Percentiles rank a stretch among this genome's conserved stretches.
Evolutionary conservation across 1,284 basidiomycete species (phyloP).

Genomic region (Ganoderma leucocontextum): DNA sequence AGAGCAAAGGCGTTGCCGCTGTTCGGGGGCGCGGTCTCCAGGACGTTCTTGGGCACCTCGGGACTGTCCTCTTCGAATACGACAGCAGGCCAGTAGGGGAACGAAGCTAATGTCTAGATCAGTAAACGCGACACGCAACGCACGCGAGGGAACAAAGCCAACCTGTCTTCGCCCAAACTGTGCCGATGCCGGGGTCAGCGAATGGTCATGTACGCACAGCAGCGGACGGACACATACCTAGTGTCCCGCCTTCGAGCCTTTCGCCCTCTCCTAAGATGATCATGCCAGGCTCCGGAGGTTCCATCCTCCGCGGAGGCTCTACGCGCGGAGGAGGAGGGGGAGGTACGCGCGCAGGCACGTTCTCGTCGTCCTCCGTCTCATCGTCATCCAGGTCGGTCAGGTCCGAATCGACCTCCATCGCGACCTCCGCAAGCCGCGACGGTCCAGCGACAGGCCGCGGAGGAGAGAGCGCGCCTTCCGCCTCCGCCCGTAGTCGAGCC

Average conservation of each 20-base stretch:
- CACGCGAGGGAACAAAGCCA: neutral
- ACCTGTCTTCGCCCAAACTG: slow-evolving; percentile 56
- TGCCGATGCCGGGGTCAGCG: slow-evolving; percentile 11
- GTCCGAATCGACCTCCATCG: slow-evolving; percentile 16
- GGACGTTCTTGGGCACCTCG: slow-evolving; percentile 48
- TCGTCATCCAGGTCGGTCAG: slow-evolving; percentile 24
- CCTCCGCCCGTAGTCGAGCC: slow-evolving; percentile 20
- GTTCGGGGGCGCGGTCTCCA: slow-evolving; percentile 31
- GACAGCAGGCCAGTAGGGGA: slow-evolving; percentile 55
- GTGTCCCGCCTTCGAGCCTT: slow-evolving; percentile 46
- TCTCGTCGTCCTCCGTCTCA: slow-evolving; percentile 16
- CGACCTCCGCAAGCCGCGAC: slow-evolving; percentile 14
- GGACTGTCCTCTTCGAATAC: slow-evolving; percentile 50
- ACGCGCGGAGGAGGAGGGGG: neutral
- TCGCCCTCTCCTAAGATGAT: slow-evolving; percentile 41
- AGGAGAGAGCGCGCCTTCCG: slow-evolving; percentile 20
- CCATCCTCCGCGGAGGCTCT: neutral
- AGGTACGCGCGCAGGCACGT: slow-evolving; percentile 11
- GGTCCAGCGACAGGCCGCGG: slow-evolving; percentile 11
- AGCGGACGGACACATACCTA: slow-evolving; percentile 41
- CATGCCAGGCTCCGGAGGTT: slow-evolving; percentile 26
- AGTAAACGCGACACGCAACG: neutral
- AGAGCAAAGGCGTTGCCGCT: slow-evolving; percentile 43
- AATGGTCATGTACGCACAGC: neutral
- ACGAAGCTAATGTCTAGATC: slow-evolving; percentile 41